These are phyloP conservation scores for Elsinoe australis DNA, from an alignment of 2,329 filamentous ascomycete genomes.

Conservation along the genomic window DNA sequence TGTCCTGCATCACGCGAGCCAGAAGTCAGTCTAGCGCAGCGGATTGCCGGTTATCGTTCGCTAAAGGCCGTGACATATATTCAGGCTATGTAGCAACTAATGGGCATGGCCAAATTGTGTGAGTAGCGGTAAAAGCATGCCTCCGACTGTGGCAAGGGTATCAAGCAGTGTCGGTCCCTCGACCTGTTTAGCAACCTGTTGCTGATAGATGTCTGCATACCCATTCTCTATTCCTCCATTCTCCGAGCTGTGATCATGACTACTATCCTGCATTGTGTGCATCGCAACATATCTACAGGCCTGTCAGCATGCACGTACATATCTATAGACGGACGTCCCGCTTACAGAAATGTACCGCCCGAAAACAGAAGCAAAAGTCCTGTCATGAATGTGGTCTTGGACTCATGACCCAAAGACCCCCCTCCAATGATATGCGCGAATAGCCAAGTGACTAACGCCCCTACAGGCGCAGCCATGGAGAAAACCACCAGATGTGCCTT, in stretches of 20 bases:
- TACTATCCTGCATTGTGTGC: constrained; percentile 89
- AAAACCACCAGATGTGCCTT: constrained; percentile 83
- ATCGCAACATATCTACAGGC: constrained; percentile 78
- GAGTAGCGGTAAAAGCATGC: constrained; percentile 70
- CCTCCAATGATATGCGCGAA: constrained; percentile 67
- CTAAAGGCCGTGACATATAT: too few species aligned
- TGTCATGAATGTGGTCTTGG: constrained; percentile 71
- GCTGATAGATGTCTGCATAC: constrained; percentile 24
- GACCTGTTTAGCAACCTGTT: constrained; percentile 15
- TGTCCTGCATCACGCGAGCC: background rate
- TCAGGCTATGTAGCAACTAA: too few species aligned
- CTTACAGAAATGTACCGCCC: constrained; percentile 89
- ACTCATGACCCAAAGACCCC: constrained; percentile 47
- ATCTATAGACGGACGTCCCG: constrained; percentile 21
- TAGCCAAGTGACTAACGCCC: constrained; percentile 75
- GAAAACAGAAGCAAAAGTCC: constrained; percentile 92
- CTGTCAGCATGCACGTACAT: constrained; percentile 20
- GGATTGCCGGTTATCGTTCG: too few species aligned
- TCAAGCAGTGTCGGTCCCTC: constrained; percentile 31
- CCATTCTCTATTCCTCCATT: constrained; percentile 39
- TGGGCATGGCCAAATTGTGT: constrained; percentile 74
- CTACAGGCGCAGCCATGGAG: constrained; percentile 79
- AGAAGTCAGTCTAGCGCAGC: background rate
- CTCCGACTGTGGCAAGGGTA: constrained; percentile 61
- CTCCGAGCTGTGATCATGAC: constrained; percentile 37